A percentile compares a stretch with the other conserved stretches of the same genome.
Evolutionary conservation across 164 flowering plant genomes (phyloP).

Genomic region (Chimonanthus praecox): DNA sequence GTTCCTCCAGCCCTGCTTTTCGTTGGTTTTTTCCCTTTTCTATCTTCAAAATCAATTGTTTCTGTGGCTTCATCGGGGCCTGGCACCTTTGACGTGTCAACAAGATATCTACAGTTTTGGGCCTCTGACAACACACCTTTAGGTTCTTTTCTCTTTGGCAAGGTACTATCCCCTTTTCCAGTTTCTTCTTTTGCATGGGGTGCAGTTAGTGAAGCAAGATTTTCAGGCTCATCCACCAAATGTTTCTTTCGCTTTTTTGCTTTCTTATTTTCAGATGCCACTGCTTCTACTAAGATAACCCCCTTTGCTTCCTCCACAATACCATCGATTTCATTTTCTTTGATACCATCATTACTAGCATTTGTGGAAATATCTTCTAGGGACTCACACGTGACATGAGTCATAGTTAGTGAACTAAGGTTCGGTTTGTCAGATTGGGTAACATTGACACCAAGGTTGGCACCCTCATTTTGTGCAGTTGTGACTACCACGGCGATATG

Average conservation of each 20-base stretch:
- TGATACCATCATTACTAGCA: conserved; percentile 10
- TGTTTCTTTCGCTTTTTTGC: conserved; percentile 11
- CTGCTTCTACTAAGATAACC: conserved; percentile 3
- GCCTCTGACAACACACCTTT: conserved; percentile 8
- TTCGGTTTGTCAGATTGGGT: background rate
- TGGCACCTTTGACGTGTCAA: conserved; percentile 13
- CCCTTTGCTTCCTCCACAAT: conserved; percentile 2
- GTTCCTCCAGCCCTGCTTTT: conserved; percentile 19
- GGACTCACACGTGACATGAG: conserved; percentile 1
- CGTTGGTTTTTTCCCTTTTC: conserved; percentile 27
- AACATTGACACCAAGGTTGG: background rate
- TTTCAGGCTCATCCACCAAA: conserved; percentile 6
- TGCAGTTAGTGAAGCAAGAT: background rate
- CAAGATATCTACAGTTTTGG: conserved; percentile 7
- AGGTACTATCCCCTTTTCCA: conserved; percentile 8
- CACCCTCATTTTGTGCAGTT: background rate
- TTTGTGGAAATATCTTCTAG: conserved; percentile 11
- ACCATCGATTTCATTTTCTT: conserved; percentile 5
- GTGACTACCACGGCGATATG: background rate
- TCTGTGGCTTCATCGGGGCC: conserved; percentile 16
- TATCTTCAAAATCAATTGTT: conserved; percentile 17
- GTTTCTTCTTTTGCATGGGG: conserved; percentile 2
- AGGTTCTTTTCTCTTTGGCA: conserved; percentile 9
- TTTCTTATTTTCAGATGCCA: conserved; percentile 4
- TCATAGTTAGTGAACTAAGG: background rate